These are phyloP conservation scores for Rhizomucor pusillus DNA, from an alignment of 371 early-diverging fungal species.

Conservation along the genomic window DNA sequence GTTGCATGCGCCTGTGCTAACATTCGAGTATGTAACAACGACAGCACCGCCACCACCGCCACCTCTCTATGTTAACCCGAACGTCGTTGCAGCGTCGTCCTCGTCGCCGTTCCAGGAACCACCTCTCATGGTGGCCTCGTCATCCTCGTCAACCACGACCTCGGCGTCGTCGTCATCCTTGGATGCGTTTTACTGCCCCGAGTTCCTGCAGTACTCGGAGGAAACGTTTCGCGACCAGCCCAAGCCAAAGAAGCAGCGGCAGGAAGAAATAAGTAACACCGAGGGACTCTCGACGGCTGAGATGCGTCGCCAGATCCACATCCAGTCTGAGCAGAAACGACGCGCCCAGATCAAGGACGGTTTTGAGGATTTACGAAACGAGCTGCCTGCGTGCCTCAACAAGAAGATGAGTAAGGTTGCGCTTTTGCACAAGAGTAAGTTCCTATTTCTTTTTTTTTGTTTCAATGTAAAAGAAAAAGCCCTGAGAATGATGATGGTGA, in stretches of 20 bases:
- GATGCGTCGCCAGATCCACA: conserved; percentile 53
- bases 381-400: conserved; percentile 49
- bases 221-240: conserved; percentile 23
- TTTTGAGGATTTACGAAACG: conserved; percentile 52
- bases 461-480: not conserved
- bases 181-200: conserved; percentile 47
- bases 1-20: too few species aligned
- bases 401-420: conserved; percentile 60
- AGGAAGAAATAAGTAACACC: not conserved
- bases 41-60: too few species aligned
- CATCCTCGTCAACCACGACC: conserved; percentile 22
- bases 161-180: conserved; percentile 27
- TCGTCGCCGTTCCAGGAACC: conserved; percentile 15
- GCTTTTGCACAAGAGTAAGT: conserved; percentile 47
- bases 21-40: too few species aligned
- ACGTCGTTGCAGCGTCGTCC: conserved; percentile 1
- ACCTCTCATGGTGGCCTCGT: conserved; percentile 36
- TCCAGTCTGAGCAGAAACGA: conserved; percentile 61
- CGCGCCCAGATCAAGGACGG: conserved; percentile 62
- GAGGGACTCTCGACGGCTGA: conserved; percentile 22
- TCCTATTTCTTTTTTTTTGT: not conserved
- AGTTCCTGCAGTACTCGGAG: conserved; percentile 44
- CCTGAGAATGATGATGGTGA: not conserved
- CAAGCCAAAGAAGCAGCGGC: not conserved
- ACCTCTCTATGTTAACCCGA: too few species aligned